Percentiles rank a stretch among this genome's conserved stretches.
Evolutionary conservation across 768 basidiomycete genomes (phyloP).

Genomic region (Tulasnella sp.): DNA sequence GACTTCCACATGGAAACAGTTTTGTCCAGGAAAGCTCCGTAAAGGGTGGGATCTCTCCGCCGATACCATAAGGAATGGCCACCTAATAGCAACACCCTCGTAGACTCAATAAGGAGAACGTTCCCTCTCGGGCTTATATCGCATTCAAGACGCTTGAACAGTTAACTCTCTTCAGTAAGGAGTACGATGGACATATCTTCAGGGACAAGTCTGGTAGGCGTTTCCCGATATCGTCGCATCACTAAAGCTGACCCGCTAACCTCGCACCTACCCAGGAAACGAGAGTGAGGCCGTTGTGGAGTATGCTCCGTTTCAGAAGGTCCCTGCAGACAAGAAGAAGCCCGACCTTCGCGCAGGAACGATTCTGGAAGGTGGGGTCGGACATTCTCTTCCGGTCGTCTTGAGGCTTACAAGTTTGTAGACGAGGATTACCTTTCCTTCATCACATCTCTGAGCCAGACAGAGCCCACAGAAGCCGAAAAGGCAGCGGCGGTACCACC

Average conservation of each 20-base stretch:
- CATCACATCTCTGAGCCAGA: conserved; percentile 48
- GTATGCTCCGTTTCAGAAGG: conserved; percentile 84
- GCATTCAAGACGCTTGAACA: conserved; percentile 68
- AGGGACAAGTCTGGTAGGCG: conserved; percentile 75
- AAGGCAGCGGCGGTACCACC: conserved; percentile 34
- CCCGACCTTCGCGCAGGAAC: conserved; percentile 68
- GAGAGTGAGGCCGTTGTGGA: conserved; percentile 85
- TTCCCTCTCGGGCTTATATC: conserved; percentile 83
- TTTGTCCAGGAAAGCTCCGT: conserved; percentile 52
- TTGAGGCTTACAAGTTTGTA: conserved; percentile 24
- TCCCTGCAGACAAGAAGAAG: conserved; percentile 65
- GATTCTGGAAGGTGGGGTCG: conserved; percentile 66
- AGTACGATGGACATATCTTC: conserved; percentile 86
- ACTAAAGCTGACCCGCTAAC: background rate
- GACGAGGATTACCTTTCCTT: conserved; percentile 81
- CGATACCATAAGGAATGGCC: background rate
- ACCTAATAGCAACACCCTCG: background rate
- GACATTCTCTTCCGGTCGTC: too few species aligned
- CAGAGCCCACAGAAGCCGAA: conserved; percentile 41
- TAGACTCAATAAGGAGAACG: conserved; percentile 72
- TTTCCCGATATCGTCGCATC: background rate
- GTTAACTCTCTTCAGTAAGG: conserved; percentile 61
- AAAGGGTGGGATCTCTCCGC: conserved; percentile 41
- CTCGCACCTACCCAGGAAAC: conserved; percentile 42
- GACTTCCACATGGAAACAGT: conserved; percentile 52